Evolutionary conservation across 108 stramenopile species (phyloP).

Genomic region (Skeletonema costatum): DNA sequence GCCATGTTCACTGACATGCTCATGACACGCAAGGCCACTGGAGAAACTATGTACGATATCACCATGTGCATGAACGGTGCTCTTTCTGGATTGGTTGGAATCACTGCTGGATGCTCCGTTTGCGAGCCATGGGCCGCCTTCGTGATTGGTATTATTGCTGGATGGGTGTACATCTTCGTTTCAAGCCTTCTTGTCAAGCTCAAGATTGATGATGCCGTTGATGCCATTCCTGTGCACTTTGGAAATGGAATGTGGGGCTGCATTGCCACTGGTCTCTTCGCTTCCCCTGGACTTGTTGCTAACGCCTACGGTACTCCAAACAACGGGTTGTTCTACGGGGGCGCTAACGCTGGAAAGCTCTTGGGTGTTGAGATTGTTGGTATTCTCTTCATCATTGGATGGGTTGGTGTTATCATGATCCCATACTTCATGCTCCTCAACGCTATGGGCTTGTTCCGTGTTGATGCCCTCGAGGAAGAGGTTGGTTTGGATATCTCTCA

Average conservation of each 20-base stretch:
- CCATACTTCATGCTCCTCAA: slow-evolving; percentile 79
- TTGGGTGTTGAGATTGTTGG: slow-evolving; percentile 74
- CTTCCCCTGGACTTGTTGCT: slow-evolving; percentile 47
- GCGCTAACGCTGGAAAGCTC: slow-evolving; percentile 54
- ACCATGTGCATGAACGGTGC: slow-evolving; percentile 86
- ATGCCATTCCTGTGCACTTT: slow-evolving; percentile 93
- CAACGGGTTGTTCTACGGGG: slow-evolving; percentile 71
- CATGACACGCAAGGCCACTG: slow-evolving; percentile 46
- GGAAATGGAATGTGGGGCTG: slow-evolving; percentile 87
- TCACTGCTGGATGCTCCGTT: slow-evolving; percentile 90
- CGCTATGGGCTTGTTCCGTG: slow-evolving; percentile 67
- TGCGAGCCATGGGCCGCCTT: slow-evolving; percentile 76
- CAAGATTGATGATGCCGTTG: slow-evolving; percentile 92
- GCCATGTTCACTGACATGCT: slow-evolving; percentile 79
- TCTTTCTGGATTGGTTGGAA: slow-evolving; percentile 89
- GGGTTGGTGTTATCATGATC: slow-evolving; percentile 75
- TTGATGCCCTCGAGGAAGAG: slow-evolving; percentile 75
- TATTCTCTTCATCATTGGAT: slow-evolving; percentile 77
- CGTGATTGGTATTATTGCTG: slow-evolving; percentile 58
- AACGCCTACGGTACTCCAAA: slow-evolving; percentile 58
- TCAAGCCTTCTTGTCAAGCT: slow-evolving; percentile 67
- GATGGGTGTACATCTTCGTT: slow-evolving; percentile 73
- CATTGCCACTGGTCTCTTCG: slow-evolving; percentile 85
- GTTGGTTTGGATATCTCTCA: slow-evolving; percentile 85
- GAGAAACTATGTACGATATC: slow-evolving; percentile 76